These are phyloP conservation scores for Phytophthora pluvialis DNA, from an alignment of 352 stramenopile species.

Conservation along the genomic window DNA sequence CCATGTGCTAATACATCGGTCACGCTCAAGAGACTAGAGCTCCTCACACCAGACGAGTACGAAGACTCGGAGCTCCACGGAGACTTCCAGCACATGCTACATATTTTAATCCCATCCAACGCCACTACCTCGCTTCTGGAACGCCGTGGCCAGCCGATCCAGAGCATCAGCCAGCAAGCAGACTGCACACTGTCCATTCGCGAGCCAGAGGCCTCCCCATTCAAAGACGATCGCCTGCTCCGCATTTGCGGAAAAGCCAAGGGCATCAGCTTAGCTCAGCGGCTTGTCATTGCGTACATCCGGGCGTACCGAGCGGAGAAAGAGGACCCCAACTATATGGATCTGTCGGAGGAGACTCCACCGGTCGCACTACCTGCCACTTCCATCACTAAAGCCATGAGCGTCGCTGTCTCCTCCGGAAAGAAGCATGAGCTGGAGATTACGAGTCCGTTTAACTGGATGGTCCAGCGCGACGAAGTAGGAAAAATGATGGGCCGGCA, in stretches of 20 bases:
- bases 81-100: constrained; percentile 59
- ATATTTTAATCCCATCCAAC: constrained; percentile 70
- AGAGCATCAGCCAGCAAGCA: constrained; percentile 50
- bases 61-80: constrained; percentile 63
- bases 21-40: constrained; percentile 24
- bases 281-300: constrained; percentile 64
- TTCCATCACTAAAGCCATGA: constrained; percentile 51
- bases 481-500: constrained; percentile 70
- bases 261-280: constrained; percentile 66
- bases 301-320: constrained; percentile 51
- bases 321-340: constrained; percentile 59
- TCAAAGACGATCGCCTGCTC: constrained; percentile 62
- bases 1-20: constrained; percentile 9
- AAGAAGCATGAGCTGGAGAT: constrained; percentile 33
- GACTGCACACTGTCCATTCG: constrained; percentile 67
- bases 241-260: constrained; percentile 65
- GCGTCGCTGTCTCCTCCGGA: constrained; percentile 27
- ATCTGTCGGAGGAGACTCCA: constrained; percentile 32
- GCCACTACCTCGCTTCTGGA: constrained; percentile 60
- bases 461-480: constrained; percentile 52
- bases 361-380: constrained; percentile 45
- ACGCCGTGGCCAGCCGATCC: constrained; percentile 54
- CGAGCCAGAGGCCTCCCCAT: constrained; percentile 41
- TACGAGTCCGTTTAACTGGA: constrained; percentile 50
- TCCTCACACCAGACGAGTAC: constrained; percentile 51